Percentiles rank a stretch among this genome's conserved stretches.
These are phyloP conservation scores for Solanum neorickii DNA, from an alignment of 257 asterid genomes.

Conservation along the genomic window DNA sequence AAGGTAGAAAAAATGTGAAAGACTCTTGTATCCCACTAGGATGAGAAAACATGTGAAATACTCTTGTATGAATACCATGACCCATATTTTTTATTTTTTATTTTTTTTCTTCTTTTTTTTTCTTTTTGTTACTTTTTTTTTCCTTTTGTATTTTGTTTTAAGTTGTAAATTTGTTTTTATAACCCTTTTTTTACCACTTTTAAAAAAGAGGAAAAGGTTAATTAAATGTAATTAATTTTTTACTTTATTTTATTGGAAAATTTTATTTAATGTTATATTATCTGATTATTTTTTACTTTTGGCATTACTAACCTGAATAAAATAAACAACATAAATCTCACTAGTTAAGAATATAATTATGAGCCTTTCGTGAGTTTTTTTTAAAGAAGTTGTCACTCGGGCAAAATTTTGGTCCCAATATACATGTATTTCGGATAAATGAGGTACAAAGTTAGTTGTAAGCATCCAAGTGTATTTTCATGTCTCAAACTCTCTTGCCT, in stretches of 20 bases:
- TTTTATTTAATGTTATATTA: neutral
- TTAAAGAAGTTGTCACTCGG: too few species aligned
- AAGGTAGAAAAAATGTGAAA: neutral
- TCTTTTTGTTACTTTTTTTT: too few species aligned
- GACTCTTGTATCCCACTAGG: neutral
- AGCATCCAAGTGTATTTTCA: neutral
- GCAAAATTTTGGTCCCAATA: neutral
- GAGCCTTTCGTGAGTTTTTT: neutral
- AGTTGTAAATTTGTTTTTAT: too few species aligned
- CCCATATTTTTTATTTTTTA: neutral
- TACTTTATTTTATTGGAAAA: neutral
- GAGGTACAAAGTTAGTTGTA: neutral
- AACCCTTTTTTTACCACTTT: neutral
- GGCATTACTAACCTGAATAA: neutral
- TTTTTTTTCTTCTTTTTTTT: rapidly evolving
- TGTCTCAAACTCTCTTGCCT: neutral
- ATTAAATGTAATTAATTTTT: neutral
- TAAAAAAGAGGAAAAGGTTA: neutral
- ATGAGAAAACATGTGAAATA: neutral
- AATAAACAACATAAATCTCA: too few species aligned
- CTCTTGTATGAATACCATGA: neutral
- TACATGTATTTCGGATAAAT: neutral
- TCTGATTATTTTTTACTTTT: neutral
- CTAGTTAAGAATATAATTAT: neutral
- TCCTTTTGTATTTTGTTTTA: too few species aligned